Percentiles rank a stretch among this genome's conserved stretches.
Evolutionary conservation across 2,329 filamentous ascomycete genomes (phyloP).

Genomic region (Orbilia javanica): DNA sequence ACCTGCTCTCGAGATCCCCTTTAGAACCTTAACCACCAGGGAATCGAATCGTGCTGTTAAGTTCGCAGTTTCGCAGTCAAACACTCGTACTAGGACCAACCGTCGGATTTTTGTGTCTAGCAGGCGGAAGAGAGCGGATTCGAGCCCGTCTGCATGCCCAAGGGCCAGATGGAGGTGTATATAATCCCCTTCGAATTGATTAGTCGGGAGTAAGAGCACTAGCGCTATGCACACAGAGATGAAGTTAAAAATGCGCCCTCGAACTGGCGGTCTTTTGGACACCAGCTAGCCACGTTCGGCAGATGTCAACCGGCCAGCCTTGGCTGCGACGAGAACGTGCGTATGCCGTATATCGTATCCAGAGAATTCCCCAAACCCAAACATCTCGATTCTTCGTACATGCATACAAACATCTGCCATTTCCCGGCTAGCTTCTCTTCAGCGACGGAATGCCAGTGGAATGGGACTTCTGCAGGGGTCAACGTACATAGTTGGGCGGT

Average conservation of each 20-base stretch:
- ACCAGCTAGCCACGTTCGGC: constrained; percentile 16
- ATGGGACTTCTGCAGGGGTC: constrained; percentile 36
- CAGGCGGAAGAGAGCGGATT: constrained; percentile 37
- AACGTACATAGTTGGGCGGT: constrained; percentile 51
- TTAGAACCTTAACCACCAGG: constrained; percentile 2
- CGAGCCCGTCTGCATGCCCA: background rate
- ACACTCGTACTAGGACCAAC: background rate
- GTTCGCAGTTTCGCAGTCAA: constrained; percentile 20
- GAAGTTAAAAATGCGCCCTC: constrained; percentile 23
- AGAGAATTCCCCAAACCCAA: background rate
- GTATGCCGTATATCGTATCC: constrained; percentile 5
- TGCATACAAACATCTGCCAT: background rate
- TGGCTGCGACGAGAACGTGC: constrained; percentile 19
- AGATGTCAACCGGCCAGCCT: constrained; percentile 20
- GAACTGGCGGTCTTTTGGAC: background rate
- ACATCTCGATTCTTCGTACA: constrained; percentile 27
- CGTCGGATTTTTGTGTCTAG: constrained; percentile 9
- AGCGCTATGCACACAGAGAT: background rate
- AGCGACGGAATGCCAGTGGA: constrained; percentile 16
- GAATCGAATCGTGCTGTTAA: background rate
- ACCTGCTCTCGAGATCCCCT: constrained; percentile 39
- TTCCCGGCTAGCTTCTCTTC: background rate
- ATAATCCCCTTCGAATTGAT: constrained; percentile 19
- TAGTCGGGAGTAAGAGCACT: constrained; percentile 7
- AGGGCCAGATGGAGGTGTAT: constrained; percentile 9